These are phyloP conservation scores for Gillenia trifoliata DNA, from an alignment of 306 rosid species.

Conservation along the genomic window DNA sequence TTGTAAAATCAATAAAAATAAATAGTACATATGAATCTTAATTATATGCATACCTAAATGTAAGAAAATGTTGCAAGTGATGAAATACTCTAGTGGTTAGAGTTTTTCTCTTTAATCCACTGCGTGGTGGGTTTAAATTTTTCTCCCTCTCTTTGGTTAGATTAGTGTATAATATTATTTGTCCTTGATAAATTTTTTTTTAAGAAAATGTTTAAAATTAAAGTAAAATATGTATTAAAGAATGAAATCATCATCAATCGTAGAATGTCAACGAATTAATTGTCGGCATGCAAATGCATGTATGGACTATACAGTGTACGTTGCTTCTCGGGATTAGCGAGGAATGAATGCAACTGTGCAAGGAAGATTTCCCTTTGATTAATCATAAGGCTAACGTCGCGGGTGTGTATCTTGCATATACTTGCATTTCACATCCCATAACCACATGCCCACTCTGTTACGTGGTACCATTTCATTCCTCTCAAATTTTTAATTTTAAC, in stretches of 20 bases:
- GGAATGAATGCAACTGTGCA: neutral
- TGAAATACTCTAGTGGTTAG: neutral
- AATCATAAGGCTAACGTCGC: conserved; percentile 30
- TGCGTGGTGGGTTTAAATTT: too few species aligned
- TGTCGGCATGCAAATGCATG: conserved; percentile 26
- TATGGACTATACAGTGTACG: conserved; percentile 8
- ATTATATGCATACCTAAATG: neutral
- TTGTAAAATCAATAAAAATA: too few species aligned
- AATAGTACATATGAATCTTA: neutral
- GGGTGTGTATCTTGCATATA: conserved; percentile 9
- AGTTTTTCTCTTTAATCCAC: neutral
- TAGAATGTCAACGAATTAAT: neutral
- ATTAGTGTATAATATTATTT: neutral
- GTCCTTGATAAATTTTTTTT: too few species aligned
- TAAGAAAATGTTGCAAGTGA: neutral
- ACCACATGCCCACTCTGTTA: conserved; percentile 35
- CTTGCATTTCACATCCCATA: conserved; percentile 7
- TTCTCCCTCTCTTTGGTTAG: too few species aligned
- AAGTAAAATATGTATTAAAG: neutral
- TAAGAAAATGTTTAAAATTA: neutral
- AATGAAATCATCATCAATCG: neutral
- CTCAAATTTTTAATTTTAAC: conserved; percentile 1
- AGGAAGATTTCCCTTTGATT: neutral
- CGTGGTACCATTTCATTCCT: conserved; percentile 33
- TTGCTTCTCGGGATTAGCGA: neutral